phyloP scores from a whole-genome alignment of 1,284 basidiomycete genomes.

The Cryptococcus maquisensis region DNA sequence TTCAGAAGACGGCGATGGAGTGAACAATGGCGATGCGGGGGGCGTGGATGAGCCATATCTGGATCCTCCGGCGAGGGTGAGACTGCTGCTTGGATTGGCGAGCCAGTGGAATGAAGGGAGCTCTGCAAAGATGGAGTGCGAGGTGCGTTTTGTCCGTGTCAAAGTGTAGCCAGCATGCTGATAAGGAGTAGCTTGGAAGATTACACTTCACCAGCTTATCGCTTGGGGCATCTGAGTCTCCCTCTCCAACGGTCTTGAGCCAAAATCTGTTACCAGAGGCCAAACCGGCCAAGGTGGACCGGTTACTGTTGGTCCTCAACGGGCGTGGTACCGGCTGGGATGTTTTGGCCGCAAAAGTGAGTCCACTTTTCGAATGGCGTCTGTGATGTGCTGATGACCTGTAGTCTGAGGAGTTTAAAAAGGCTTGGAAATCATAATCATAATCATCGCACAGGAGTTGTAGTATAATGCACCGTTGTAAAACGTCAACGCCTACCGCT shows the following conservation, averaged over 20 bases:
- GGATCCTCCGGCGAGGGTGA: slow-evolving; percentile 27
- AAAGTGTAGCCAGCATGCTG: not conserved
- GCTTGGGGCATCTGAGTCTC: slow-evolving; percentile 4
- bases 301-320: slow-evolving; percentile 31
- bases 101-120: slow-evolving; percentile 33
- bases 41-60: slow-evolving; percentile 23
- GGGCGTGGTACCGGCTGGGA: slow-evolving; percentile 24
- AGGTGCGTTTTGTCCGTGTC: slow-evolving; percentile 13
- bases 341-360: slow-evolving; percentile 21
- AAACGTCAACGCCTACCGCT: slow-evolving; percentile 73
- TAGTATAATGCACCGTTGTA: too few relatives aligned
- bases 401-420: slow-evolving; percentile 13
- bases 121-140: slow-evolving; percentile 31
- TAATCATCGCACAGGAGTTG: not conserved
- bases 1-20: not conserved
- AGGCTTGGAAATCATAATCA: slow-evolving; percentile 6
- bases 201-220: slow-evolving; percentile 12
- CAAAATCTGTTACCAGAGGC: slow-evolving; percentile 15
- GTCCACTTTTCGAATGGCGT: not conserved
- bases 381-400: not conserved
- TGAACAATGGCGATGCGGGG: slow-evolving; percentile 2
- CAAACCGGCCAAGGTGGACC: slow-evolving; percentile 10
- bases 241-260: not conserved
- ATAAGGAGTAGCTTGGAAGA: slow-evolving; percentile 13
- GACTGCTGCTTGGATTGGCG: slow-evolving; percentile 31